Percentiles rank a stretch among this genome's conserved stretches.
Evolutionary conservation across 768 basidiomycete species (phyloP).

Genomic region (Naganishia vaughanmartiniae): DNA sequence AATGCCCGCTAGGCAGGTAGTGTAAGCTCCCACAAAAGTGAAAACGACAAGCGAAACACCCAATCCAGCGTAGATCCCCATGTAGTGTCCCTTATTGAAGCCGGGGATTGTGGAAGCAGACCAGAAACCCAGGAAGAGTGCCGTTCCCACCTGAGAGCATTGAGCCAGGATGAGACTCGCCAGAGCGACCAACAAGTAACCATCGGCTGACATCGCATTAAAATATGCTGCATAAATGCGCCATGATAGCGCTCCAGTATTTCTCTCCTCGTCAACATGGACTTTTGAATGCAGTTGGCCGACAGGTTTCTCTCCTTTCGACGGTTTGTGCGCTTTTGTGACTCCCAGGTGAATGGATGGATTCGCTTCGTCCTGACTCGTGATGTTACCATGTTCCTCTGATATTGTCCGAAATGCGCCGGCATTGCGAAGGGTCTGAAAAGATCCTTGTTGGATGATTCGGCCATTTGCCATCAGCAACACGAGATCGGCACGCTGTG

Average conservation of each 20-base stretch:
- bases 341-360: not conserved
- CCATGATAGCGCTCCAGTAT: conserved; percentile 60
- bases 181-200: conserved; percentile 55
- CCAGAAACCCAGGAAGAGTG: conserved; percentile 74
- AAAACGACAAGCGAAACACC: conserved; percentile 58
- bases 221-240: conserved; percentile 58
- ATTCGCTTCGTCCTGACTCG: not conserved
- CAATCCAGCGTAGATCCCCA: conserved; percentile 59
- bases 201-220: conserved; percentile 49
- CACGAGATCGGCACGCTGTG: conserved; percentile 44
- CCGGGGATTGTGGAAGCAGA: conserved; percentile 59
- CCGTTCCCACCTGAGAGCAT: conserved; percentile 62
- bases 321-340: not conserved
- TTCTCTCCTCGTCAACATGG: conserved; percentile 62
- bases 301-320: not conserved
- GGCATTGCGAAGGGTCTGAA: conserved; percentile 38
- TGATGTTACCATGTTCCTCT: conserved; percentile 51
- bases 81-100: conserved; percentile 66
- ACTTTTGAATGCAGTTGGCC: conserved; percentile 35
- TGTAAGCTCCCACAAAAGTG: conserved; percentile 51
- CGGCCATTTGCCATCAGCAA: conserved; percentile 45
- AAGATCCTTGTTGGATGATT: conserved; percentile 66
- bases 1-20: conserved; percentile 47
- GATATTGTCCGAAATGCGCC: conserved; percentile 43
- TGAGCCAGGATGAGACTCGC: conserved; percentile 57